phyloP scores from a whole-genome alignment of 2,329 filamentous ascomycete species.

The Pseudocercospora ulei region DNA sequence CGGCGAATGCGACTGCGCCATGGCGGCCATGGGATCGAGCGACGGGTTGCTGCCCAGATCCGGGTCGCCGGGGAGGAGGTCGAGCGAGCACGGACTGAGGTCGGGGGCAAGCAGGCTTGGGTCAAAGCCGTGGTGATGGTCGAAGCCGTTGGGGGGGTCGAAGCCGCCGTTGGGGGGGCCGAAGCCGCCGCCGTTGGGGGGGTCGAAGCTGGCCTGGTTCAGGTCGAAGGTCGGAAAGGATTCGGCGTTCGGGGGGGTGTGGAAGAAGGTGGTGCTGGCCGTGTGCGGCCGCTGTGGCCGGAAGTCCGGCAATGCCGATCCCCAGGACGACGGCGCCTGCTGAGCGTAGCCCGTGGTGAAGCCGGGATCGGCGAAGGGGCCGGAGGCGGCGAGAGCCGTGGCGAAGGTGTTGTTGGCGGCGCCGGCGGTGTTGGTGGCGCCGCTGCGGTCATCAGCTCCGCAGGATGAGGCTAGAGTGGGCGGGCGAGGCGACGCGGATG shows the following conservation, averaged over 20 bases:
- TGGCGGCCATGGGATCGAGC: constrained; percentile 44
- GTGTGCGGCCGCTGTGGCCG: constrained; percentile 35
- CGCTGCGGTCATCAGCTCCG: constrained; percentile 13
- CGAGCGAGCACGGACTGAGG: constrained; percentile 37
- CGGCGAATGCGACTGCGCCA: constrained; percentile 44
- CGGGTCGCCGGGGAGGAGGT: constrained; percentile 38
- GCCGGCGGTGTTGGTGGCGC: constrained; percentile 22
- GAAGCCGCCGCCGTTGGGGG: no score
- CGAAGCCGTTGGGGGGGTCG: constrained; percentile 45
- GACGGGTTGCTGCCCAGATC: constrained; percentile 38
- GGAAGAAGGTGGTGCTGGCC: constrained; percentile 13
- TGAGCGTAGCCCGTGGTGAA: constrained; percentile 42
- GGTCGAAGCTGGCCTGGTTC: constrained; percentile 47
- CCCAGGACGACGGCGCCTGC: constrained; percentile 37
- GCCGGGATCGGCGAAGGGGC: constrained; percentile 27
- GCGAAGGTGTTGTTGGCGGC: constrained; percentile 13
- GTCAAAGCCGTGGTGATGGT: constrained; percentile 48
- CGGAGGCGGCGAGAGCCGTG: constrained; percentile 25
- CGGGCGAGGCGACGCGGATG: constrained; percentile 29
- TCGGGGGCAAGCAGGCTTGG: constrained; percentile 49
- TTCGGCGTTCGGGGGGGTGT: constrained; percentile 22
- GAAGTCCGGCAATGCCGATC: constrained; percentile 31
- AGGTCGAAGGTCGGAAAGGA: constrained; percentile 51
- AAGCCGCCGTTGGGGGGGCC: constrained; percentile 51
- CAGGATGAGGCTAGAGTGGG: constrained; percentile 23